phyloP scores from a whole-genome alignment of 148 eudicot genomes.

The Amaranthus palmeri region DNA sequence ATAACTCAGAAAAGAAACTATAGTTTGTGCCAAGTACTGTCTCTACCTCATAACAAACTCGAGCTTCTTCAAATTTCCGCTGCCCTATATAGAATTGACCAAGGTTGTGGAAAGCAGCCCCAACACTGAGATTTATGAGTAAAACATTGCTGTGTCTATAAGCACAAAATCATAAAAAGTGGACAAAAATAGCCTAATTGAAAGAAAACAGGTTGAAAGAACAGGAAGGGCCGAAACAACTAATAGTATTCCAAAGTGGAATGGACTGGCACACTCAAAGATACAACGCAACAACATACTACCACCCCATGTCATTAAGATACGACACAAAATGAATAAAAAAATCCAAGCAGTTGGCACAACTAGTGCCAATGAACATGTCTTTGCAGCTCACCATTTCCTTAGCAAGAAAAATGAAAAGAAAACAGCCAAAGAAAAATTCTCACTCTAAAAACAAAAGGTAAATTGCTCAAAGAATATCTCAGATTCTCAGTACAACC shows the following conservation, averaged over 20 bases:
- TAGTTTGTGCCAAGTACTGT: not conserved
- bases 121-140: slow-evolving; percentile 48
- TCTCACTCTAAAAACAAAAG: not conserved
- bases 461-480: not conserved
- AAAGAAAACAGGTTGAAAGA: not conserved
- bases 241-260: not conserved
- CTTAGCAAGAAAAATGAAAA: not conserved
- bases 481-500: not conserved
- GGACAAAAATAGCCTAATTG: not conserved
- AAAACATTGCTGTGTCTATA: not conserved
- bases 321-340: not conserved
- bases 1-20: not conserved
- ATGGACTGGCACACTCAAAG: not conserved
- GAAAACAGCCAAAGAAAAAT: not conserved
- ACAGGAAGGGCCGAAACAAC: not conserved
- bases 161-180: not conserved
- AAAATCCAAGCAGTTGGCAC: not conserved
- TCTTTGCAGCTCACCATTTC: not conserved
- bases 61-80: slow-evolving; percentile 69
- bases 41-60: slow-evolving; percentile 71
- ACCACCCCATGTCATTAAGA: too few species aligned
- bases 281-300: too few species aligned
- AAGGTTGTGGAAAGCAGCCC: slow-evolving; percentile 90
- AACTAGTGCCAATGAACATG: not conserved
- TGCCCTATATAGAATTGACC: slow-evolving; percentile 82